Evolutionary conservation across 2,329 filamentous ascomycete species (phyloP).

Genomic region (Bipolaris sorokiniana): DNA sequence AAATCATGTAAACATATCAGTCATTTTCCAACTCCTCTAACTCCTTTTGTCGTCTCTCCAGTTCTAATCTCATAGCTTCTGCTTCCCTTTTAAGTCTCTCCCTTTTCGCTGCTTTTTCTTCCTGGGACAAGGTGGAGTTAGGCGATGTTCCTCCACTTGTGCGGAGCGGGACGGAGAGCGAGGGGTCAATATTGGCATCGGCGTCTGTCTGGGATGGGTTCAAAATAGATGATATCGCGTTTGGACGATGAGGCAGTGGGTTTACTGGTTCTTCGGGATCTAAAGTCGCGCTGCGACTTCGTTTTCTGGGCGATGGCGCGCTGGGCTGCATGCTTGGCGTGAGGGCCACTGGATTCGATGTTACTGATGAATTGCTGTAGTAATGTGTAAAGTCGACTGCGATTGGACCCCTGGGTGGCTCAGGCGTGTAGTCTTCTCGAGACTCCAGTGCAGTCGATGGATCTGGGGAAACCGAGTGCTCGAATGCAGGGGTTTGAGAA

Average conservation of each 20-base stretch:
- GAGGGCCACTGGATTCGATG: slow-evolving; percentile 22
- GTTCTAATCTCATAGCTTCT: slow-evolving; percentile 40
- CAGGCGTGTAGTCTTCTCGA: slow-evolving; percentile 36
- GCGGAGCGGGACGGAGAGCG: slow-evolving; percentile 32
- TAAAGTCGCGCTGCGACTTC: slow-evolving; percentile 44
- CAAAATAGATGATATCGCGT: slow-evolving; percentile 44
- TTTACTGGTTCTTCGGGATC: slow-evolving; percentile 37
- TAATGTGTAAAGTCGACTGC: slow-evolving; percentile 50
- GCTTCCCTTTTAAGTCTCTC: slow-evolving; percentile 42
- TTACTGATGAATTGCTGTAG: slow-evolving; percentile 24
- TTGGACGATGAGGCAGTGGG: slow-evolving; percentile 40
- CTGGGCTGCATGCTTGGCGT: slow-evolving; percentile 23
- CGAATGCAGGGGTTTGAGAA: slow-evolving; percentile 38
- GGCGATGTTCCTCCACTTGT: slow-evolving; percentile 30
- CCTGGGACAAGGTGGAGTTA: slow-evolving; percentile 23
- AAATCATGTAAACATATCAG: slow-evolving; percentile 10
- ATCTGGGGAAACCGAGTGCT: slow-evolving; percentile 46
- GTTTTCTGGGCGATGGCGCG: slow-evolving; percentile 43
- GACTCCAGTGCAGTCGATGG: slow-evolving; percentile 38
- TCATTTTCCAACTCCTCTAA: slow-evolving; percentile 42
- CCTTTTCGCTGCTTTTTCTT: slow-evolving; percentile 39
- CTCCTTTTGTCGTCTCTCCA: slow-evolving; percentile 39
- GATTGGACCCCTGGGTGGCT: slow-evolving; percentile 37
- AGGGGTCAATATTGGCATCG: slow-evolving; percentile 43
- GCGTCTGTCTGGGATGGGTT: slow-evolving; percentile 34